Conservation (phyloP, 2,329 filamentous ascomycete species). For the Coleophoma cylindrospora region DNA sequence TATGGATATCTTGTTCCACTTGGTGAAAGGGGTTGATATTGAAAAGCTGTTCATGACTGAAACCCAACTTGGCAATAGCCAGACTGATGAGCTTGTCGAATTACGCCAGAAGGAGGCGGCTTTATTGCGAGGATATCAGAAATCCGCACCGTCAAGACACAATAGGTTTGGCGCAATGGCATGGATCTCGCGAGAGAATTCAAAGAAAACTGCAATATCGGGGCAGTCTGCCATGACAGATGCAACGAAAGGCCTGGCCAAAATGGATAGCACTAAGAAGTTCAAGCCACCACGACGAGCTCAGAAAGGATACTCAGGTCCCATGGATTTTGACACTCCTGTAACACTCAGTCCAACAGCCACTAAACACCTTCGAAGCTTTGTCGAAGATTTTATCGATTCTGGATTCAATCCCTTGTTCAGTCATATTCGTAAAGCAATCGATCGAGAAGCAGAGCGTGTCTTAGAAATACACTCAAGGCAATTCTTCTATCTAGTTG, state of each 20-base stretch:
- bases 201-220: conserved; percentile 79
- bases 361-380: conserved; percentile 70
- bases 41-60: conserved; percentile 83
- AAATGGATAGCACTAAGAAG: conserved; percentile 87
- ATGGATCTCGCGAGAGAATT: conserved; percentile 85
- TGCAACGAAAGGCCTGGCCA: conserved; percentile 67
- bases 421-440: conserved; percentile 76
- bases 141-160: conserved; percentile 78
- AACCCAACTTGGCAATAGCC: conserved; percentile 61
- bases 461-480: conserved; percentile 70
- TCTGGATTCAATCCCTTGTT: conserved; percentile 94
- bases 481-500: conserved; percentile 88
- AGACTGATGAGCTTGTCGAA: conserved; percentile 66
- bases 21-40: conserved; percentile 84
- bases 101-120: conserved; percentile 78
- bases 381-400: conserved; percentile 91
- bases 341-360: conserved; percentile 67
- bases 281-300: conserved; percentile 75
- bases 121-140: conserved; percentile 74
- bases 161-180: conserved; percentile 96
- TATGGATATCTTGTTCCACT: conserved; percentile 86
- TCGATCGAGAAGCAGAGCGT: conserved; percentile 84
- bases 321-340: conserved; percentile 71
- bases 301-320: conserved; percentile 55
- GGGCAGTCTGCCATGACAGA: conserved; percentile 82